Percentiles rank a stretch among this genome's conserved stretches.
Conservation (phyloP, 306 rosid species). For the Pueraria montana region DNA sequence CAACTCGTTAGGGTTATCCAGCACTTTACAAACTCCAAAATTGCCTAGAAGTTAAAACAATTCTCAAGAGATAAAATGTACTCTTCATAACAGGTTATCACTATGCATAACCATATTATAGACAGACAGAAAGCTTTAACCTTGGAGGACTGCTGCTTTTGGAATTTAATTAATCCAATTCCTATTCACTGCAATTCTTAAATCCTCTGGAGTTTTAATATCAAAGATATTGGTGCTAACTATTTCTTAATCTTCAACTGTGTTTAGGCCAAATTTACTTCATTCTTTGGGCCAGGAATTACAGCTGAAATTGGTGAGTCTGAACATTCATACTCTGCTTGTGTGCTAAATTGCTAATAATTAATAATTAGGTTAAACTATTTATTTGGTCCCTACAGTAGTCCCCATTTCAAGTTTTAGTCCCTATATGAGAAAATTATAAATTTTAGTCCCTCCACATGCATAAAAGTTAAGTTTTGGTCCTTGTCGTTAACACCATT, state of each 20-base stretch:
- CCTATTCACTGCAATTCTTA: conserved; percentile 19
- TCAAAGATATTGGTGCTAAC: conserved; percentile 29
- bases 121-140: conserved; percentile 1
- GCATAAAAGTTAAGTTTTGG: neutral
- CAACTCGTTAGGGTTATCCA: neutral
- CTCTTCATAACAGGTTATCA: conserved; percentile 4
- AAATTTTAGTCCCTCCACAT: neutral
- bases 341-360: neutral
- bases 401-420: neutral
- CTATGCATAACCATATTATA: neutral
- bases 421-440: neutral
- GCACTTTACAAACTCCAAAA: neutral
- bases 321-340: conserved; percentile 13
- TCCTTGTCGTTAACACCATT: neutral
- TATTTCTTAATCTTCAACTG: conserved; percentile 32
- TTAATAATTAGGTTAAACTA: neutral
- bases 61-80: conserved; percentile 11
- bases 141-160: conserved; percentile 10
- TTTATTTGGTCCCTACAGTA: neutral
- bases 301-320: conserved; percentile 93
- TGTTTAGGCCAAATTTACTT: conserved; percentile 82
- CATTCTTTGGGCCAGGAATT: conserved; percentile 96
- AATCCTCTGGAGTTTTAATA: conserved; percentile 22
- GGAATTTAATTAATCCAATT: conserved; percentile 29
- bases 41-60: neutral